Conservation (phyloP, 331 rosid genomes). For the Quercus tomentella region DNA sequence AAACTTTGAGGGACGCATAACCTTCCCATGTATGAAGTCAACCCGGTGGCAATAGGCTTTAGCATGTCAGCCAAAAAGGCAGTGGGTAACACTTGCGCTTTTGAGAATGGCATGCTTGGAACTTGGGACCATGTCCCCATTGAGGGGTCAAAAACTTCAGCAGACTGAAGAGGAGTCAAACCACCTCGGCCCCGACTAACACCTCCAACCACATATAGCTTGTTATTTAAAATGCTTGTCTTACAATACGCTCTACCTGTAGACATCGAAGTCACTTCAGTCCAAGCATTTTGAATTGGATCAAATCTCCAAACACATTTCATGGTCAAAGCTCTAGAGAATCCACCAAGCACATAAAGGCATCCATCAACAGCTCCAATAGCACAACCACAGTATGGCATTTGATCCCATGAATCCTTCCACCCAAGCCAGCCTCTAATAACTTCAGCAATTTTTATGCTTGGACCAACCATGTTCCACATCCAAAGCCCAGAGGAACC, state of each 20-base stretch:
- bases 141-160: slow-evolving; percentile 82
- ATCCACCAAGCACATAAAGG: slow-evolving; percentile 91
- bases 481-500: slow-evolving; percentile 55
- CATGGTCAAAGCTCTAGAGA: slow-evolving; percentile 72
- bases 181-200: slow-evolving; percentile 83
- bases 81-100: slow-evolving; percentile 74
- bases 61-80: slow-evolving; percentile 83
- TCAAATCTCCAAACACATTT: slow-evolving; percentile 77
- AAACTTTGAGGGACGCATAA: slow-evolving; percentile 87
- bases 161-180: slow-evolving; percentile 86
- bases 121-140: slow-evolving; percentile 67
- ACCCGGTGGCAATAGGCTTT: slow-evolving; percentile 89
- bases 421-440: slow-evolving; percentile 77
- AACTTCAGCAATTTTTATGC: slow-evolving; percentile 67
- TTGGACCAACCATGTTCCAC: slow-evolving; percentile 73
- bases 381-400: slow-evolving; percentile 91
- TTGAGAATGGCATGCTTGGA: slow-evolving; percentile 92
- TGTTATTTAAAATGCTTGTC: slow-evolving; percentile 75
- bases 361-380: slow-evolving; percentile 78
- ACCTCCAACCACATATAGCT: slow-evolving; percentile 94
- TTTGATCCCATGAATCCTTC: slow-evolving; percentile 63
- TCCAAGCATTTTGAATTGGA: slow-evolving; percentile 67
- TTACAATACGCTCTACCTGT: slow-evolving; percentile 84
- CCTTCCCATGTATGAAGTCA: slow-evolving; percentile 83
- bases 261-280: slow-evolving; percentile 67